These are phyloP conservation scores for Cladosporium sp. DNA, from an alignment of 2,329 filamentous ascomycete genomes.

Conservation along the genomic window DNA sequence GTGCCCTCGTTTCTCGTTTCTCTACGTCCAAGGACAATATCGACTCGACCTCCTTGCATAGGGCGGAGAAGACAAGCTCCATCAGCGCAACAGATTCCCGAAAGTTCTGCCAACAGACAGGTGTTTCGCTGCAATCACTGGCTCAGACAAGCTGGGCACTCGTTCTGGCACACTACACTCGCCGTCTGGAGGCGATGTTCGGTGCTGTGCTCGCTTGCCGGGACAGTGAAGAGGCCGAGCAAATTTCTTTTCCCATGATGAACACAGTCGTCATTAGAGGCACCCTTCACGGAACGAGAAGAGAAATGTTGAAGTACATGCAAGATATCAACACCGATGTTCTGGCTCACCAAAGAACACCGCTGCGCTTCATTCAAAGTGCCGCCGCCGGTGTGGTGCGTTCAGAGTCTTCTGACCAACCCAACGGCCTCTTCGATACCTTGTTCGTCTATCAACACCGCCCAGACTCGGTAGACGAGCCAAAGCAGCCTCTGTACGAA, in stretches of 20 bases:
- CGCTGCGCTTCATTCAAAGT: constrained; percentile 64
- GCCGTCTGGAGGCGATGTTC: constrained; percentile 71
- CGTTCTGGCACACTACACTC: constrained; percentile 59
- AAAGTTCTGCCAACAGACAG: constrained; percentile 60
- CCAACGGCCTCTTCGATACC: constrained; percentile 54
- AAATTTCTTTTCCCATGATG: constrained; percentile 82
- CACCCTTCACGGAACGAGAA: constrained; percentile 64
- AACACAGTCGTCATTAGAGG: constrained; percentile 77
- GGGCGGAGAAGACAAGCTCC: constrained; percentile 45
- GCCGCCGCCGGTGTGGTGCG: constrained; percentile 33
- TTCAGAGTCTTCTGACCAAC: background rate
- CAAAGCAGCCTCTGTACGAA: constrained; percentile 46
- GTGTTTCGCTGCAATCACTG: constrained; percentile 71
- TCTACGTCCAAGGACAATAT: constrained; percentile 16
- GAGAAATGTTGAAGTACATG: constrained; percentile 65
- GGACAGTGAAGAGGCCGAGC: constrained; percentile 65
- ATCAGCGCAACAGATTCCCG: constrained; percentile 42
- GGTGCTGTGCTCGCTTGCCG: constrained; percentile 81
- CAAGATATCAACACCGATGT: constrained; percentile 66
- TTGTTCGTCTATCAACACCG: constrained; percentile 64
- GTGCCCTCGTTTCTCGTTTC: constrained; percentile 41
- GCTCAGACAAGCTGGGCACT: constrained; percentile 74
- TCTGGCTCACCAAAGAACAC: constrained; percentile 70
- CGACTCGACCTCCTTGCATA: constrained; percentile 29
- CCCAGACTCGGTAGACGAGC: constrained; percentile 31